These are phyloP conservation scores for Clitocybe nebularis DNA, from an alignment of 1,284 basidiomycete species.

Conservation along the genomic window DNA sequence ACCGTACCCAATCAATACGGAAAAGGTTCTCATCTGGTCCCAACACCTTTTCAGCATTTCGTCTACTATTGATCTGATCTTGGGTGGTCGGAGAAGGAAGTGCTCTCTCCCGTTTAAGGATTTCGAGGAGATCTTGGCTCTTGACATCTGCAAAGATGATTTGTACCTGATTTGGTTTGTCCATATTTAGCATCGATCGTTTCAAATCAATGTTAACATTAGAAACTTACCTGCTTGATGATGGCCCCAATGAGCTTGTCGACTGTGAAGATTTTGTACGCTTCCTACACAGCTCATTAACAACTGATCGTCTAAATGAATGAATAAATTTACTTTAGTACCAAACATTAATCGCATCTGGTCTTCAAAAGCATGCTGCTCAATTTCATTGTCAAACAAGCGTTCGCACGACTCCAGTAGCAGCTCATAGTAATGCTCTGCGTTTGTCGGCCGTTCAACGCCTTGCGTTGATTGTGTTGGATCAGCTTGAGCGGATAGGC, in stretches of 20 bases:
- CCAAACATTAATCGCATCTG: constrained; percentile 90
- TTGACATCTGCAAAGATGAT: constrained; percentile 74
- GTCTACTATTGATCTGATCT: constrained; percentile 82
- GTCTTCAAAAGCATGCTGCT: constrained; percentile 86
- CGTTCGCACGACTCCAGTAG: constrained; percentile 86
- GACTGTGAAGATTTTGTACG: constrained; percentile 88
- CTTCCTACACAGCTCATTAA: constrained; percentile 39
- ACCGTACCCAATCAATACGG: constrained; percentile 86
- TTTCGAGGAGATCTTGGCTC: constrained; percentile 80
- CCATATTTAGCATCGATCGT: constrained; percentile 5
- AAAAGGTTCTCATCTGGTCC: constrained; percentile 91
- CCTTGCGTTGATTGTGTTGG: constrained; percentile 9
- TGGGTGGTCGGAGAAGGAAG: constrained; percentile 63
- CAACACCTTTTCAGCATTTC: constrained; percentile 79
- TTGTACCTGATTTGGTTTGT: constrained; percentile 56
- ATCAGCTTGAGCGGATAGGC: constrained; percentile 23
- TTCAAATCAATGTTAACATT: constrained; percentile 3
- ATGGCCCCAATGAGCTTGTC: constrained; percentile 88
- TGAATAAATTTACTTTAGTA: constrained; percentile 47
- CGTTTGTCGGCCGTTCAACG: constrained; percentile 24
- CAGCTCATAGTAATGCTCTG: constrained; percentile 75
- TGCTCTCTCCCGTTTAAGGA: constrained; percentile 77
- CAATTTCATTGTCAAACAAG: constrained; percentile 90
- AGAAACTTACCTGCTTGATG: constrained; percentile 76
- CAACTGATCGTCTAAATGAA: neutral